Conservation (phyloP, 169 alveolate species). For the Plasmodium vinckei region DNA sequence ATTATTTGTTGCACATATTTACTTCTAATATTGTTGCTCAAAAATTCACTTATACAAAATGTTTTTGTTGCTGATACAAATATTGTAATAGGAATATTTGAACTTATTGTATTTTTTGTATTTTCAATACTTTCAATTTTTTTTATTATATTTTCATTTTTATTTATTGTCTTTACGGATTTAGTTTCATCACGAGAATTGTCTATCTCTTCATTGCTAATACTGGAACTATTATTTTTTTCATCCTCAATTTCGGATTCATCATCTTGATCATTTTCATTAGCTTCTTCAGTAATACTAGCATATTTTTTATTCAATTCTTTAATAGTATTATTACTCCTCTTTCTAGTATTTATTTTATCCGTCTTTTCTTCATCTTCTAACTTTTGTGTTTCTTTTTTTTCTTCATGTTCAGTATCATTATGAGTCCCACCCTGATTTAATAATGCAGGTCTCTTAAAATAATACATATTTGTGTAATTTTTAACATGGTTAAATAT, state of each 20-base stretch:
- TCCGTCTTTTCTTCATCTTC: background rate
- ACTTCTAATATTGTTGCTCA: slow-evolving; percentile 61
- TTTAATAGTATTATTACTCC: background rate
- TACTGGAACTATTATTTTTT: background rate
- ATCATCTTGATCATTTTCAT: background rate
- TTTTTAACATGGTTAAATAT: slow-evolving; percentile 52
- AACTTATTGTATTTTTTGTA: slow-evolving; percentile 39
- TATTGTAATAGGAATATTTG: slow-evolving; percentile 66
- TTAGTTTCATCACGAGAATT: background rate
- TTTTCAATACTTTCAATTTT: slow-evolving; percentile 27
- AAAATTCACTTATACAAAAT: slow-evolving; percentile 54
- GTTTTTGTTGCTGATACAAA: slow-evolving; percentile 76
- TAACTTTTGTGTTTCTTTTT: background rate
- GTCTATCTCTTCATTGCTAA: background rate
- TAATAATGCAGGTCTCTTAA: background rate
- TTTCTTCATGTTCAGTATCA: background rate
- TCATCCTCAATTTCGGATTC: too few species aligned
- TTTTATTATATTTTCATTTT: background rate
- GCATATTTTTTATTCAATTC: background rate
- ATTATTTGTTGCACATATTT: slow-evolving; percentile 67
- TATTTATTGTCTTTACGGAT: background rate
- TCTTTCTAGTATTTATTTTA: background rate
- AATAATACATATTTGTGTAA: slow-evolving; percentile 75
- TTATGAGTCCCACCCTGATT: background rate
- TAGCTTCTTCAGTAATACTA: background rate